Base-by-base conservation (phyloP, 176 grass and related monocot species). In the Lolium rigidum region DNA sequence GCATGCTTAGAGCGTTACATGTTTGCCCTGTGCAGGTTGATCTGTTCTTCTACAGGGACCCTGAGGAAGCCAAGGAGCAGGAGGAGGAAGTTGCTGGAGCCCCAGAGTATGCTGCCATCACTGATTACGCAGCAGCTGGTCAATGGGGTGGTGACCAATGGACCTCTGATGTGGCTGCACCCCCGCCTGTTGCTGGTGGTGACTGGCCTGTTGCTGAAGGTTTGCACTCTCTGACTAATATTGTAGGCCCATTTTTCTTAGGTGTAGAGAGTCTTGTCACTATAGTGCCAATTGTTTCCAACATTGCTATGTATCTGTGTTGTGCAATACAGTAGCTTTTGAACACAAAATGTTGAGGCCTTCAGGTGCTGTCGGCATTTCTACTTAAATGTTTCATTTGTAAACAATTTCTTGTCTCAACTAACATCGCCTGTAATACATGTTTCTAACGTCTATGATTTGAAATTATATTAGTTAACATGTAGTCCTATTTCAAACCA, bases 11-110 rank as follows among this genome's bases (percentile, higher is more conserved):
- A 41, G 4, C 6, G 12, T 56, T 35, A 74, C 38, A 6, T 66
- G 57, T 78, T 50, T 74, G 2, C 25, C 54, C 7, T 70, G 74
- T 74, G 83, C 80, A 97, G 95, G 95, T 97, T 47, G 95, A 97
- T 73, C 56, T 97, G 62, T 97, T 97, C 60, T 97, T 97, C 87
- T 97, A 94, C 56, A 93, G 95, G 84, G 92, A 97, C 64, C 95
- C 95, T 21, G 95, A 97, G 80, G 95, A 97, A 83, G 90, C 92
- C 37, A 97, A 97, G 90, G 95, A 97, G 26, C 84, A 89, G n/a
- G 95, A 97, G 81, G 94, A 92, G 75, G 92, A 97, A 88, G 82
- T 86, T 79, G 74, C 88, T 57, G 88, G 48, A 1, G 88, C 88
- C 62, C 82, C 91, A 65, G 95, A 97, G 6, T 93, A 86, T n/a